A percentile compares a stretch with the other conserved stretches of the same genome.
These are phyloP conservation scores for Wickerhamia fluorescens DNA, from an alignment of 805 yeast genomes.

Conservation along the genomic window DNA sequence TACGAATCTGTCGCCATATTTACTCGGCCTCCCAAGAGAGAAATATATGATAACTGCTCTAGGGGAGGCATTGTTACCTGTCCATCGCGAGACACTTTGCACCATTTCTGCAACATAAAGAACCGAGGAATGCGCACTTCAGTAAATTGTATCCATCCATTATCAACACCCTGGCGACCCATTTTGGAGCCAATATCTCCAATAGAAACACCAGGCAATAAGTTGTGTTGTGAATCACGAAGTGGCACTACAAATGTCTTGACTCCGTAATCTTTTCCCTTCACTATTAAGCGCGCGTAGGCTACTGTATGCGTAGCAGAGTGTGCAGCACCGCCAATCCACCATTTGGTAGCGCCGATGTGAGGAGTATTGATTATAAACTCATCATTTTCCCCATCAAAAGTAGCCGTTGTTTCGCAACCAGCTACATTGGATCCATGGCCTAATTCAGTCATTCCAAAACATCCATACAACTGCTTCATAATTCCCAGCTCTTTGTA, in stretches of 20 bases:
- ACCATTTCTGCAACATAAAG: slow-evolving; percentile 40
- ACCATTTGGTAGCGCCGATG: slow-evolving; percentile 44
- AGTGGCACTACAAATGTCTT: slow-evolving; percentile 42
- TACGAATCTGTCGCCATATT: slow-evolving; percentile 38
- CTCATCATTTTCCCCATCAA: slow-evolving; percentile 34
- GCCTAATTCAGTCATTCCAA: slow-evolving; percentile 88
- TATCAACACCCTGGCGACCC: slow-evolving; percentile 45
- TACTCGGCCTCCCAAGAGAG: slow-evolving; percentile 40
- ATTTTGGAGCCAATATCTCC: slow-evolving; percentile 44
- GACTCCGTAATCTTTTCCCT: slow-evolving; percentile 40
- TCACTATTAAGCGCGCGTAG: slow-evolving; percentile 38
- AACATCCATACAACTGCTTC: slow-evolving; percentile 63
- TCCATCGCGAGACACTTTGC: slow-evolving; percentile 35
- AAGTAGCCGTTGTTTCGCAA: slow-evolving; percentile 66
- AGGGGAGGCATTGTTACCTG: slow-evolving; percentile 36
- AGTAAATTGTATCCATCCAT: slow-evolving; percentile 43
- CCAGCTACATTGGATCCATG: slow-evolving; percentile 88
- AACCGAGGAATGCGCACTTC: slow-evolving; percentile 37
- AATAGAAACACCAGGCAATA: slow-evolving; percentile 37
- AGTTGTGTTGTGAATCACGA: slow-evolving; percentile 35
- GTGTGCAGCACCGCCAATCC: slow-evolving; percentile 47
- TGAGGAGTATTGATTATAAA: slow-evolving; percentile 41
- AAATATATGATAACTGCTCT: slow-evolving; percentile 38
- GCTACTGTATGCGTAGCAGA: slow-evolving; percentile 36
- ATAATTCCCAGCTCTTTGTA: slow-evolving; percentile 26